Evolutionary conservation across 108 stramenopile species (phyloP).

Genomic region (Aurantiochytrium sp.): DNA sequence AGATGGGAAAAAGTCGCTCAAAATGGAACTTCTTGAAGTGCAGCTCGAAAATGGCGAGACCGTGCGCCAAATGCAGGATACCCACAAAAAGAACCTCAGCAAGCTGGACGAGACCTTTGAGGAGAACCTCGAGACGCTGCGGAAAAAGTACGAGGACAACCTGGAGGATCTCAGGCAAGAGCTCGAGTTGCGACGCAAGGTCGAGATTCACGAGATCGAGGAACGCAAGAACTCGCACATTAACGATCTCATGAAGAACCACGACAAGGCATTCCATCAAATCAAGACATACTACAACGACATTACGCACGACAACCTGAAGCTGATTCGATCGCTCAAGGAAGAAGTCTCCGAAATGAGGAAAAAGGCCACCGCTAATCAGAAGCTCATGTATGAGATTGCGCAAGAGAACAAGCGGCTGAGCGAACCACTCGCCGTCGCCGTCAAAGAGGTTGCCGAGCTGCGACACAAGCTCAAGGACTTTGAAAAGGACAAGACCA

Average conservation of each 20-base stretch:
- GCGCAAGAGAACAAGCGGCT: constrained; percentile 50
- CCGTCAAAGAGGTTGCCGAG: constrained; percentile 48
- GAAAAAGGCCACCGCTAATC: constrained; percentile 46
- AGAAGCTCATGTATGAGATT: constrained; percentile 51
- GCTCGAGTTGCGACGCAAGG: constrained; percentile 39
- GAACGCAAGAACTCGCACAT: constrained; percentile 64
- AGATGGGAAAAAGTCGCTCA: constrained; percentile 34
- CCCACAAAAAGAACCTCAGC: constrained; percentile 29
- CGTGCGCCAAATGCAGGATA: constrained; percentile 36
- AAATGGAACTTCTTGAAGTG: constrained; percentile 31
- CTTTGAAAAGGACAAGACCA: constrained; percentile 47
- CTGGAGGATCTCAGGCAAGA: constrained; percentile 26
- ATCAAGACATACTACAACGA: constrained; percentile 55
- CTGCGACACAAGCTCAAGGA: constrained; percentile 42
- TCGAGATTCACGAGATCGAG: constrained; percentile 63
- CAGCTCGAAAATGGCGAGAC: constrained; percentile 38
- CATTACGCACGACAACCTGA: constrained; percentile 52
- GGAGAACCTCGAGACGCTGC: constrained; percentile 28
- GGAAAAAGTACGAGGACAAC: constrained; percentile 20
- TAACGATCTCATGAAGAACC: constrained; percentile 57
- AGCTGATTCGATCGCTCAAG: constrained; percentile 39
- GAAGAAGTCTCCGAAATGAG: constrained; percentile 46
- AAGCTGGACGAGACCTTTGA: constrained; percentile 22
- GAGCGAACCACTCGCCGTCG: constrained; percentile 45
- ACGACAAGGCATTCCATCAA: constrained; percentile 36